Percentiles rank a stretch among this genome's conserved stretches.
These are phyloP conservation scores for Aspergillus sergii DNA, from an alignment of 2,329 filamentous ascomycete genomes.

Conservation along the genomic window DNA sequence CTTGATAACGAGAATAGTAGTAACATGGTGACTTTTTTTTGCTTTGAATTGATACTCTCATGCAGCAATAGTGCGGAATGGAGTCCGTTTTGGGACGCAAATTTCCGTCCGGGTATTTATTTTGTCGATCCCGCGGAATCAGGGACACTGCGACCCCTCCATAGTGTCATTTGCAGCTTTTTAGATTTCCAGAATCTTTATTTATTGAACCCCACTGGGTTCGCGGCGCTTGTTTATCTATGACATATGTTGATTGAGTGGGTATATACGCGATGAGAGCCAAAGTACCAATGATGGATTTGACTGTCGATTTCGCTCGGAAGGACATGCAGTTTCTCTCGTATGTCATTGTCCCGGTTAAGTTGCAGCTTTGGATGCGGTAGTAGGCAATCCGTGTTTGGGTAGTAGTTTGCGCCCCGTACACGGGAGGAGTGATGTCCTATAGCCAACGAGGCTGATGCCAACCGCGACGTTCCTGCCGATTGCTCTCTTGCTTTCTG, in stretches of 20 bases:
- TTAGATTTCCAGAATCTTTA: conserved; percentile 83
- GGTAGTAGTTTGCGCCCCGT: conserved; percentile 76
- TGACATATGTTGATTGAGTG: conserved; percentile 63
- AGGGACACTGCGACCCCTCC: neutral
- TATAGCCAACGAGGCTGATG: neutral
- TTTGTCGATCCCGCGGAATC: conserved; percentile 2
- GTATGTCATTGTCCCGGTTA: conserved; percentile 73
- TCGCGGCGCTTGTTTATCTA: conserved; percentile 89
- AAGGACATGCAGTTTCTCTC: conserved; percentile 76
- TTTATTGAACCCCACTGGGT: conserved; percentile 72
- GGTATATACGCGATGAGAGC: conserved; percentile 78
- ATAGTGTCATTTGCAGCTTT: conserved; percentile 59
- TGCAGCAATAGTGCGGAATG: neutral
- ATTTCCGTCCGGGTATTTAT: neutral
- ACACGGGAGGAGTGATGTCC: conserved; percentile 47
- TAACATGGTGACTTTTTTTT: neutral
- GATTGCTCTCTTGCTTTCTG: neutral
- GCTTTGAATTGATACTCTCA: neutral
- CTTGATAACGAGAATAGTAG: neutral
- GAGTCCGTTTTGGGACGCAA: neutral
- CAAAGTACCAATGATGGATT: conserved; percentile 69
- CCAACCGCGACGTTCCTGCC: neutral
- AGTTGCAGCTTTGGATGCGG: conserved; percentile 59
- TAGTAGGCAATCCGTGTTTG: conserved; percentile 69
- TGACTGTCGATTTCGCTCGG: conserved; percentile 61